Evolutionary conservation across 1,284 basidiomycete genomes (phyloP).

Genomic region (Butyriboletus appendiculatus): DNA sequence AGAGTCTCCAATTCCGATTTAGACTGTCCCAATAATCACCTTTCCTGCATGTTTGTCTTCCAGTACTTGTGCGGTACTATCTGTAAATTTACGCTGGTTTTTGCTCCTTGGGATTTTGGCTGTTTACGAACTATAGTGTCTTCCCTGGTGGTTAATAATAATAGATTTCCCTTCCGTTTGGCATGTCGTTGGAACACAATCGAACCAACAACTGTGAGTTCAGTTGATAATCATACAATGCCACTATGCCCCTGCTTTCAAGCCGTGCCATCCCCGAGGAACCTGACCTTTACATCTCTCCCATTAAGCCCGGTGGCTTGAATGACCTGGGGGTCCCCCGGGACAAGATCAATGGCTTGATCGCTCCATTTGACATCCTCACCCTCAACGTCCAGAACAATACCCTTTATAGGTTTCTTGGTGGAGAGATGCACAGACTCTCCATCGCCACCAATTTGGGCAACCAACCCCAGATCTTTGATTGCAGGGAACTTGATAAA

Average conservation of each 20-base stretch:
- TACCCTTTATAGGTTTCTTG: constrained; percentile 78
- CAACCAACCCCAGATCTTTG: constrained; percentile 56
- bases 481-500: constrained; percentile 78
- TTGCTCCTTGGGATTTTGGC: constrained; percentile 29
- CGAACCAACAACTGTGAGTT: background rate
- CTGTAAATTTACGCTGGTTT: constrained; percentile 33
- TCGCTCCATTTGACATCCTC: constrained; percentile 77
- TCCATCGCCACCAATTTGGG: constrained; percentile 53
- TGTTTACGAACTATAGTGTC: constrained; percentile 34
- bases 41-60: constrained; percentile 25
- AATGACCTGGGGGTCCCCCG: constrained; percentile 76
- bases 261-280: constrained; percentile 72
- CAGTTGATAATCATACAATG: background rate
- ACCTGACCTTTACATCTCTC: constrained; percentile 64
- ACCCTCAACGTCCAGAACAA: constrained; percentile 79
- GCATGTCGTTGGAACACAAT: background rate
- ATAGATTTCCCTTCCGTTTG: constrained; percentile 1
- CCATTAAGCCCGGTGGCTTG: constrained; percentile 64
- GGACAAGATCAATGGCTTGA: constrained; percentile 86
- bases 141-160: constrained; percentile 43
- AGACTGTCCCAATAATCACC: constrained; percentile 36
- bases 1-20: constrained; percentile 24
- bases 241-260: constrained; percentile 31
- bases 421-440: constrained; percentile 63
- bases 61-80: constrained; percentile 24